Percentiles rank a stretch among this genome's conserved stretches.
Conservation (phyloP, 495 filamentous ascomycete species). For the Penicillium lividum region DNA sequence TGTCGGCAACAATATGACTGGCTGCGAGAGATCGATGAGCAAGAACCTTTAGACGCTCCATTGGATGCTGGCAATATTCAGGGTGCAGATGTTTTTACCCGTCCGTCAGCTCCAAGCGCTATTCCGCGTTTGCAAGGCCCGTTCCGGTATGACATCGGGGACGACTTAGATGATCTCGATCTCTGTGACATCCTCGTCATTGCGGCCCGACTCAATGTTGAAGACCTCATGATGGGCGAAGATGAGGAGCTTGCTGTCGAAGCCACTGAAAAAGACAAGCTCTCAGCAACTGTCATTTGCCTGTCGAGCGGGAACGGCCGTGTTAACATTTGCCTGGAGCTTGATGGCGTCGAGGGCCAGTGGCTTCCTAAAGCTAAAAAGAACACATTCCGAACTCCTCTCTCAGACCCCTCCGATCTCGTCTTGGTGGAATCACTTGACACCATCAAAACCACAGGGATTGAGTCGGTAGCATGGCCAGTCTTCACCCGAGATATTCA, state of each 20-base stretch:
- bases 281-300: constrained; percentile 74
- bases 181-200: constrained; percentile 62
- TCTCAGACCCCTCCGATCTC: constrained; percentile 45
- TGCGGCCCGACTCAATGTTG: constrained; percentile 51
- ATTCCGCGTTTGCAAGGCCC: constrained; percentile 84
- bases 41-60: constrained; percentile 56
- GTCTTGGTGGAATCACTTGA: constrained; percentile 59
- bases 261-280: constrained; percentile 58
- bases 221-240: constrained; percentile 55
- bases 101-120: constrained; percentile 68
- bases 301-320: constrained; percentile 71
- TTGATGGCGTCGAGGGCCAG: constrained; percentile 77
- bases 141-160: constrained; percentile 67
- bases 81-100: constrained; percentile 68
- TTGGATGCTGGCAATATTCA: constrained; percentile 32
- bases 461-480: constrained; percentile 58
- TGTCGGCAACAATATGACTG: constrained; percentile 73
- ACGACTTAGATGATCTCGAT: constrained; percentile 68
- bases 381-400: constrained; percentile 40
- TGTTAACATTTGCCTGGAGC: constrained; percentile 75
- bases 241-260: constrained; percentile 50
- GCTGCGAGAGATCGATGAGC: constrained; percentile 77
- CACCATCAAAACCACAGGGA: constrained; percentile 52
- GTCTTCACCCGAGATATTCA: constrained; percentile 71
- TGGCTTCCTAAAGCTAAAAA: constrained; percentile 71